Evolutionary conservation across 106 monocot genomes (phyloP), one percentile per base, ranked within the genome.

Genomic region (Acorus gramineus): DNA sequence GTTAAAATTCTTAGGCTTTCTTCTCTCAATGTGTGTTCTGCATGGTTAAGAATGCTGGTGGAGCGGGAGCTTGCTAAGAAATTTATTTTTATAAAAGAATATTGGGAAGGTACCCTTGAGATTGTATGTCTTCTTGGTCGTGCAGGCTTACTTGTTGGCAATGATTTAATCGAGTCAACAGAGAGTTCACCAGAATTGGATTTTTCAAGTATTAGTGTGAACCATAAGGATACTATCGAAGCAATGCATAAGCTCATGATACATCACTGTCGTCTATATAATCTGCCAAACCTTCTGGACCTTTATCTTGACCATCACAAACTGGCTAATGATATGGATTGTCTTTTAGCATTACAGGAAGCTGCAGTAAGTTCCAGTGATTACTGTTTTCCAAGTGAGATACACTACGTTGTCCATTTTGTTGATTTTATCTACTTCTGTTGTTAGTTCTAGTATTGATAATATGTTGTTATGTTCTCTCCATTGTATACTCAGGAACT

Each of bases 231-330:
- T 44, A 75, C 70, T 55, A 47, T 51, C 47, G 76, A 78, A 61
- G 85, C 81, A 43, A 77, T 85, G 43, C 82, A 91, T 80, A 85
- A 79, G 71, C 81, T 98, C 61, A 57, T 85, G 71, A 14, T 88
- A 59, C 63, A 47, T 69, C 66, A 83, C 56, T 98, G 87, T 71
- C 60, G 62, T 57, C 80, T 71, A 47, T 69, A 88, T 75, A 77
- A 81, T 57, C 75, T 91, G 64, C 91, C 91, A 57, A 56, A 75
- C 50, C 69, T 98, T 53, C 60, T 98, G 68, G 91, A 98, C 71
- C 64, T 88, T 60, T 98, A 98, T 75, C 79, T 98, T 46, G 96
- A 92, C 42, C 74, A 85, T 77, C 74, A 77, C 65, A 73, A 91
- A 65, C 59, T 91, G 68, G 77, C 52, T 64, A 43, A 64, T 11